These are phyloP conservation scores for Fonsecaea multimorphosa DNA, from an alignment of 2,329 filamentous ascomycete genomes.

Conservation along the genomic window DNA sequence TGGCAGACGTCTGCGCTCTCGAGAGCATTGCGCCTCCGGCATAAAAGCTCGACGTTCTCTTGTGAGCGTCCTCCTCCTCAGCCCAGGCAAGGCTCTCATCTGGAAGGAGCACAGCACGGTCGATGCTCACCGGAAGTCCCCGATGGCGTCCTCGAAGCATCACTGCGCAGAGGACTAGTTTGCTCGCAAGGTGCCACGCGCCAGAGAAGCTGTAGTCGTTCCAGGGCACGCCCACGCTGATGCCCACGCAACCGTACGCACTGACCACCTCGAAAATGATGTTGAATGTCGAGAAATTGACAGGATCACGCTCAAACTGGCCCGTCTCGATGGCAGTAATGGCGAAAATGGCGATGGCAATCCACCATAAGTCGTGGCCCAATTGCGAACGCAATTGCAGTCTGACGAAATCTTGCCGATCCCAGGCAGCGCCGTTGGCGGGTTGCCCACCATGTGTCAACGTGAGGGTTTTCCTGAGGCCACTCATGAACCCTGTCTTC, in stretches of 20 bases:
- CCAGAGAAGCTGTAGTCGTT: constrained; percentile 56
- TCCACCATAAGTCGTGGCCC: constrained; percentile 71
- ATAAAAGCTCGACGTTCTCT: constrained; percentile 16
- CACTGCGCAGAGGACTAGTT: constrained; percentile 61
- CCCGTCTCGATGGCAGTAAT: constrained; percentile 66
- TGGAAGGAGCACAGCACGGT: constrained; percentile 53
- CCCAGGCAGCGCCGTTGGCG: constrained; percentile 35
- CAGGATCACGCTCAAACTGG: constrained; percentile 60
- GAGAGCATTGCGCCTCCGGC: not conserved
- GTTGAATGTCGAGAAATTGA: constrained; percentile 64
- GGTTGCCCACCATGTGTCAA: constrained; percentile 19
- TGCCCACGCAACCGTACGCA: constrained; percentile 53
- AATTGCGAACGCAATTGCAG: constrained; percentile 69
- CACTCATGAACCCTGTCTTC: constrained; percentile 19
- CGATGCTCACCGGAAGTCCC: constrained; percentile 62
- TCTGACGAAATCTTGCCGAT: constrained; percentile 57
- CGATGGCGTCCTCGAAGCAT: constrained; percentile 64
- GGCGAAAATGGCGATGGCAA: constrained; percentile 65
- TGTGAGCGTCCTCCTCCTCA: constrained; percentile 50
- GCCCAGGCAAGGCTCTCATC: constrained; percentile 50
- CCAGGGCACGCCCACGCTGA: constrained; percentile 54
- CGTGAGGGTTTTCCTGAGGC: constrained; percentile 26
- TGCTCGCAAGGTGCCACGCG: constrained; percentile 57
- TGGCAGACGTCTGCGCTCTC: constrained; percentile 7
- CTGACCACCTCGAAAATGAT: constrained; percentile 57